Evolutionary conservation across 495 filamentous ascomycete genomes (phyloP).

Genomic region (Talaromyces ruber): DNA sequence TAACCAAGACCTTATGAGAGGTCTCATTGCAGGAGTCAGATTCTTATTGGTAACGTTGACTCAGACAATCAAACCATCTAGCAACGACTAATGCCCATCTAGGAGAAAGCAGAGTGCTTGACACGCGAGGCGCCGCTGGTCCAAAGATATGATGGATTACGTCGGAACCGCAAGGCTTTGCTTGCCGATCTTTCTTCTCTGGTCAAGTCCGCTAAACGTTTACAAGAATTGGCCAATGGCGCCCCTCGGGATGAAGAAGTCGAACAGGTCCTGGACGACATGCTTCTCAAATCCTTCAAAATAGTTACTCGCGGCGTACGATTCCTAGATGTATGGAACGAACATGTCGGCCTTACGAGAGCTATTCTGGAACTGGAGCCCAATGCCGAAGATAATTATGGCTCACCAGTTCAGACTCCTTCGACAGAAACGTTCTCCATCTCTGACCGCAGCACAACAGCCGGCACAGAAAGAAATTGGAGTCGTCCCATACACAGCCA

Average conservation of each 20-base stretch:
- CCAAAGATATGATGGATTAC: conserved; percentile 63
- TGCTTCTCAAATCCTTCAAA: conserved; percentile 88
- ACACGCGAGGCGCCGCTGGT: conserved; percentile 72
- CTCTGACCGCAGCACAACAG: conserved; percentile 11
- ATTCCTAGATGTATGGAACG: conserved; percentile 85
- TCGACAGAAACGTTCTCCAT: conserved; percentile 47
- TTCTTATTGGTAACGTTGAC: conserved; percentile 66
- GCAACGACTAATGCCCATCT: background rate
- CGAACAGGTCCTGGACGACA: conserved; percentile 77
- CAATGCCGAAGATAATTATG: conserved; percentile 17
- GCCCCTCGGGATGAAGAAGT: conserved; percentile 47
- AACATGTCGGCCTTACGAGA: conserved; percentile 57
- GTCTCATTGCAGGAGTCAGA: conserved; percentile 86
- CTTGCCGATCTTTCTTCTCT: conserved; percentile 82
- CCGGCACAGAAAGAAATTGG: conserved; percentile 27
- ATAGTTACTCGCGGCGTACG: conserved; percentile 84
- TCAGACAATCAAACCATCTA: background rate
- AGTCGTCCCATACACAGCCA: conserved; percentile 32
- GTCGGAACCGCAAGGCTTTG: conserved; percentile 74
- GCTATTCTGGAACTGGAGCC: conserved; percentile 45
- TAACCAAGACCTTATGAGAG: conserved; percentile 84
- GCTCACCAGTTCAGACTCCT: conserved; percentile 58
- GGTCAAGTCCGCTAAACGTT: conserved; percentile 75
- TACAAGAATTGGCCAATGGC: conserved; percentile 56
- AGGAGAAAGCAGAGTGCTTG: conserved; percentile 86